Evolutionary conservation across 352 stramenopile genomes (phyloP).

Genomic region (Pythium angustatum): DNA sequence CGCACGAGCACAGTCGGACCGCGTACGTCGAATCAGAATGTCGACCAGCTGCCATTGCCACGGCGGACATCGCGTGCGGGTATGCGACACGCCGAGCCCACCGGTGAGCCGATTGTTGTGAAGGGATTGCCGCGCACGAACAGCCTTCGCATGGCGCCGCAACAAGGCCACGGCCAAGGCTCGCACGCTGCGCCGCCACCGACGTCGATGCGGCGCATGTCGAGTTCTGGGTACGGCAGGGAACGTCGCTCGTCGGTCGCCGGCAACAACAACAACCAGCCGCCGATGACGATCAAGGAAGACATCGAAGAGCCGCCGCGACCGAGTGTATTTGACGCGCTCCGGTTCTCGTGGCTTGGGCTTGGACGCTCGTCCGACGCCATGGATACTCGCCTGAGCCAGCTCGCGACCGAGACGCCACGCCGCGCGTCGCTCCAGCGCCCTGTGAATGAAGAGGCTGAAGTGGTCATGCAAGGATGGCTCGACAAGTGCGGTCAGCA

Average conservation of each 20-base stretch:
- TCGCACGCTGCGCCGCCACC: not conserved
- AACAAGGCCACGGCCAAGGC: not conserved
- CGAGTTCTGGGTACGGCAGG: conserved; percentile 2
- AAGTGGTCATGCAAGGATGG: conserved; percentile 83
- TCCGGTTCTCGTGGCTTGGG: conserved; percentile 63
- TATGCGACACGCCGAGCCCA: not conserved
- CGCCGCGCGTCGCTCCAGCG: conserved; percentile 2
- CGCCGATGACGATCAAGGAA: conserved; percentile 1
- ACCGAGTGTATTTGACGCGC: conserved; percentile 44
- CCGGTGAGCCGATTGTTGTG: conserved; percentile 28
- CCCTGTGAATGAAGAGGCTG: conserved; percentile 57
- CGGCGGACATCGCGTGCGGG: not conserved
- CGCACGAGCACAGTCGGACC: not conserved
- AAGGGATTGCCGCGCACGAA: conserved; percentile 21
- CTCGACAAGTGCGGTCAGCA: conserved; percentile 87
- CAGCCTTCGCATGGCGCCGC: conserved; percentile 20
- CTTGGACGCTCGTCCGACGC: conserved; percentile 33
- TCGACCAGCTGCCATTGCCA: not conserved
- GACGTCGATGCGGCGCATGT: conserved; percentile 10
- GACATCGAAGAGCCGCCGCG: conserved; percentile 23
- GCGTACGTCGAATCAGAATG: not conserved
- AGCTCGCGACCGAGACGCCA: conserved; percentile 33
- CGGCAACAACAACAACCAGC: conserved; percentile 4
- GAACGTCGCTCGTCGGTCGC: conserved; percentile 3
- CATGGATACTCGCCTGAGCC: conserved; percentile 29